phyloP scores from a whole-genome alignment of 345 rosid genomes.

The Microthlaspi erraticum region DNA sequence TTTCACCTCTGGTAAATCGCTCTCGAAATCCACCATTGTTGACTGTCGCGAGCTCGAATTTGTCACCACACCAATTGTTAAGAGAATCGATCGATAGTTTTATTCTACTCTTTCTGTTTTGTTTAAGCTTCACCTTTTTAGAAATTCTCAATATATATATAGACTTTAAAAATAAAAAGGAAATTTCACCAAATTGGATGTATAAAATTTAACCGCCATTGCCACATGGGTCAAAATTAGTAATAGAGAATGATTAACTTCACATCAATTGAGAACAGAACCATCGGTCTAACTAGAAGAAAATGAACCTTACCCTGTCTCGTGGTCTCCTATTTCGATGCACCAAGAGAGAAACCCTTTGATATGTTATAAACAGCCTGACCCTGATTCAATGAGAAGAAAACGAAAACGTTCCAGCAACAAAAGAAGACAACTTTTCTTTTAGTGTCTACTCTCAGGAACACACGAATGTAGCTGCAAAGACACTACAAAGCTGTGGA shows the following conservation, averaged over 20 bases:
- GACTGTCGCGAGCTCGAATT: too few relatives aligned
- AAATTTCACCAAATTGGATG: too few relatives aligned
- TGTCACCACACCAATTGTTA: too few relatives aligned
- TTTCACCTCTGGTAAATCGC: too few relatives aligned
- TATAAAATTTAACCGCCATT: too few relatives aligned
- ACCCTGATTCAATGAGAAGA: constrained; percentile 51
- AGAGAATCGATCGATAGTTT: too few relatives aligned
- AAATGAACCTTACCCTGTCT: constrained; percentile 65
- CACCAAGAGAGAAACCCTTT: constrained; percentile 81
- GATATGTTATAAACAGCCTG: constrained; percentile 77
- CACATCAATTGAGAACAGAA: constrained; percentile 7
- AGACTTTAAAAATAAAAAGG: too few relatives aligned
- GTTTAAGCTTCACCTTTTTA: too few relatives aligned
- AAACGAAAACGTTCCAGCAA: not conserved
- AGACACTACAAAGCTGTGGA: constrained; percentile 84
- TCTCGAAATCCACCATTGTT: too few relatives aligned
- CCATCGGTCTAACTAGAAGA: not conserved
- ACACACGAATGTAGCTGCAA: constrained; percentile 56
- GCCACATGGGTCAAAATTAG: too few relatives aligned
- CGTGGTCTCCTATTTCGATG: constrained; percentile 91
- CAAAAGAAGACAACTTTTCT: constrained; percentile 21
- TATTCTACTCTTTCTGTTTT: too few relatives aligned
- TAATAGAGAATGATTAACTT: not conserved
- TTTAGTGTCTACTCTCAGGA: not conserved
- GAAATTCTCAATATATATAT: too few relatives aligned